A percentile compares a stretch with the other conserved stretches of the same genome.
Conservation (phyloP, 1,284 basidiomycete species). For the Singerocomus rubriflavus region DNA sequence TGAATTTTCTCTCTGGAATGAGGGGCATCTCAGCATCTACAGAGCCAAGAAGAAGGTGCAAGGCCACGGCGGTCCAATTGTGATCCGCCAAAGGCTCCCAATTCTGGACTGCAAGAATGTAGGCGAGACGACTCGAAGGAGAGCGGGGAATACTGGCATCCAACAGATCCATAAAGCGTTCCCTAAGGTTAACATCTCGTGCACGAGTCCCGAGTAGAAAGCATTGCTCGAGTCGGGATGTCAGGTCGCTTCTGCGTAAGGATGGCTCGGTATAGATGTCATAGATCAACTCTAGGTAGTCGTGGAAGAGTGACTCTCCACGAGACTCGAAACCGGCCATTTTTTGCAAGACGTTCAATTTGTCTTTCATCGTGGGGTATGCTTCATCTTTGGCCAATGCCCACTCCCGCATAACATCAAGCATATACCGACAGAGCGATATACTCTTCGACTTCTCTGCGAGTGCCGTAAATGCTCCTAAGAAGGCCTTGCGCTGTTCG, state of each 20-base stretch:
- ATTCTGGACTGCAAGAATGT: conserved; percentile 90
- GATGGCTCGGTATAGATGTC: conserved; percentile 91
- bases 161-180: conserved; percentile 88
- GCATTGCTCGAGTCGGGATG: conserved; percentile 88
- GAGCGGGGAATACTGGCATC: conserved; percentile 87
- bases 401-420: conserved; percentile 90
- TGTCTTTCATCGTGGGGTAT: conserved; percentile 95
- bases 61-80: conserved; percentile 93
- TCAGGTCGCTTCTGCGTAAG: conserved; percentile 90
- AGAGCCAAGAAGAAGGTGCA: conserved; percentile 86
- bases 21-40: conserved; percentile 64
- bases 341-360: conserved; percentile 85
- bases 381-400: conserved; percentile 79
- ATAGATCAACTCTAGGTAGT: conserved; percentile 89
- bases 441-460: conserved; percentile 91
- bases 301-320: conserved; percentile 72
- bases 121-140: conserved; percentile 81
- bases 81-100: conserved; percentile 95
- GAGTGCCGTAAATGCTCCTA: conserved; percentile 74
- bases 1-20: conserved; percentile 34
- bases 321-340: conserved; percentile 89
- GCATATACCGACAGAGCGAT: conserved; percentile 80
- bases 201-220: conserved; percentile 93
- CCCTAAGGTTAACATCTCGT: conserved; percentile 76
- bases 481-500: conserved; percentile 72